Evolutionary conservation across 441 rosid species (phyloP).

Genomic region (Brassica balearica): DNA sequence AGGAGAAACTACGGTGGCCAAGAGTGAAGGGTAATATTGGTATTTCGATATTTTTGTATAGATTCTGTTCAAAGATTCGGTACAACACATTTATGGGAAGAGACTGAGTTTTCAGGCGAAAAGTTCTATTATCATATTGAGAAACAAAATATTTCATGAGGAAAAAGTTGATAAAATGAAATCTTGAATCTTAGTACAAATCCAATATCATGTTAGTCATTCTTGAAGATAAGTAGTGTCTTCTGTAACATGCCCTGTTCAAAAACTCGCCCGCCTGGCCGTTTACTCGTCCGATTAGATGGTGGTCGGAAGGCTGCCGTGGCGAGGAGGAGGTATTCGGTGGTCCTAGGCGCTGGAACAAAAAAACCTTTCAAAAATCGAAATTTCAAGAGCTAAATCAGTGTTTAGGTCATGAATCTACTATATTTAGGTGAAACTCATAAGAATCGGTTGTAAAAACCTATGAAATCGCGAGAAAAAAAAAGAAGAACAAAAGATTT

Average conservation of each 20-base stretch:
- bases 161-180: not conserved
- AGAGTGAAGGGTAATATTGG: slow-evolving; percentile 42
- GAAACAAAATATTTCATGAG: not conserved
- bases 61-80: slow-evolving; percentile 39
- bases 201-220: not conserved
- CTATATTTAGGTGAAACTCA: too few species aligned
- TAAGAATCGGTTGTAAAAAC: too few species aligned
- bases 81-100: slow-evolving; percentile 32
- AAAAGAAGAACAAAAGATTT: too few species aligned
- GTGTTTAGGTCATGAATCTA: too few species aligned
- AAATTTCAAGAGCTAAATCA: too few species aligned
- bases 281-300: too few species aligned
- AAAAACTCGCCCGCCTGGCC: too few species aligned
- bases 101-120: slow-evolving; percentile 29
- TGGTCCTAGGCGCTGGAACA: too few species aligned
- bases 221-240: not conserved
- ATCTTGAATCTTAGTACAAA: slow-evolving; percentile 3
- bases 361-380: too few species aligned
- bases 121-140: slow-evolving; percentile 16
- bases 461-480: too few species aligned
- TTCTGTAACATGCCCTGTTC: slow-evolving; percentile 9
- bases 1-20: slow-evolving; percentile 19
- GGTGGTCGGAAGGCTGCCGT: too few species aligned
- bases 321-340: too few species aligned
- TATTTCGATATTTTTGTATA: slow-evolving; percentile 37